Percentiles rank a stretch among this genome's conserved stretches.
Conservation (phyloP, 139 green algal species). For the Pleodorina starrii region DNA sequence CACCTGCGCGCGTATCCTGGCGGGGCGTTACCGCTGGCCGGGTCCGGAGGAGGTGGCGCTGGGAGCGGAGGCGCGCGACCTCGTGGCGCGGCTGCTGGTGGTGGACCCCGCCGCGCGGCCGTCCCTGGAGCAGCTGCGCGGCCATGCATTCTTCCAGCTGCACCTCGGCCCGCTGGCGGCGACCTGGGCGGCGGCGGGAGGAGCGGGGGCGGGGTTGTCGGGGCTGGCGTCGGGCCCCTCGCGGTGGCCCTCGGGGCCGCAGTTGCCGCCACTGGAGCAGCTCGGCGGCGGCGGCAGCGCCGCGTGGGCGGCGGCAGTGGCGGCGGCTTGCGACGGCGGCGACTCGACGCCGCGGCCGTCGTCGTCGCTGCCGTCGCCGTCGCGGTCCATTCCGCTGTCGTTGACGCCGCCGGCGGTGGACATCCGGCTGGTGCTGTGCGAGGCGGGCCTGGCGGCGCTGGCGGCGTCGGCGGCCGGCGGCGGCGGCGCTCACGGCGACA, state of each 20-base stretch:
- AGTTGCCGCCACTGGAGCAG: neutral
- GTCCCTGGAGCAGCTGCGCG: neutral
- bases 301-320: too few species aligned
- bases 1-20: constrained; percentile 19
- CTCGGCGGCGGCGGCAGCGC: too few species aligned
- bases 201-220: too few species aligned
- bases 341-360: neutral
- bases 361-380: neutral
- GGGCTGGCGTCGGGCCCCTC: too few species aligned
- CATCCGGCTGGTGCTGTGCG: constrained; percentile 17
- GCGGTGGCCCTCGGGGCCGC: neutral
- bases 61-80: neutral
- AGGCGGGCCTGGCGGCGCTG: constrained; percentile 6
- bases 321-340: too few species aligned
- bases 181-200: neutral
- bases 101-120: constrained; percentile 27
- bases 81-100: constrained; percentile 17
- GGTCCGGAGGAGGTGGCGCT: neutral
- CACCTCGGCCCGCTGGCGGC: neutral
- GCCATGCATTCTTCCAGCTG: neutral
- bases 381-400: neutral
- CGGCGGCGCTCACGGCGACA: neutral
- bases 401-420: neutral
- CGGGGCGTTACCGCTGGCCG: neutral
- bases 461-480: neutral